phyloP scores from a whole-genome alignment of 768 basidiomycete species.

The Mrakia gelida region DNA sequence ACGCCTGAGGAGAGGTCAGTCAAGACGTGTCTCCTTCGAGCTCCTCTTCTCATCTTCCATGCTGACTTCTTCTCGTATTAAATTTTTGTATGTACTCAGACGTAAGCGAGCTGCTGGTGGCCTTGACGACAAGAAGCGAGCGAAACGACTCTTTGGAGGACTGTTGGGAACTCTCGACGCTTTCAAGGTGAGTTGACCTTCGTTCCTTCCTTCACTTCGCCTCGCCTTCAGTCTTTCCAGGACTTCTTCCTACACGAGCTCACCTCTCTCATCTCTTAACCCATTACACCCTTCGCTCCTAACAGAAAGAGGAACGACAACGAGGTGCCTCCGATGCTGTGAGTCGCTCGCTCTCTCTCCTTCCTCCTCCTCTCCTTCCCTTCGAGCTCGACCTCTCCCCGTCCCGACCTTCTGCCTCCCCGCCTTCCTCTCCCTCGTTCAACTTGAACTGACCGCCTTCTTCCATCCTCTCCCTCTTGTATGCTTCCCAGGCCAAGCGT shows the following conservation, averaged over 20 bases:
- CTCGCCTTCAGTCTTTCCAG: too few species aligned
- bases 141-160: constrained; percentile 27
- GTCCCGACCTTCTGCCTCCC: background rate
- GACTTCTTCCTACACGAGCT: too few species aligned
- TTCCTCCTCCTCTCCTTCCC: background rate
- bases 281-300: background rate
- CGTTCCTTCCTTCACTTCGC: background rate
- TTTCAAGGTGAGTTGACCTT: constrained; percentile 23
- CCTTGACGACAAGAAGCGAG: constrained; percentile 32
- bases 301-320: constrained; percentile 30
- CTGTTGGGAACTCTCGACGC: constrained; percentile 26
- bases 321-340: constrained; percentile 29
- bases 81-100: background rate
- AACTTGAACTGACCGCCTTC: background rate
- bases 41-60: background rate
- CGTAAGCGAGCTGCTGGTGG: constrained; percentile 20
- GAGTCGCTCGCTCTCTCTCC: background rate
- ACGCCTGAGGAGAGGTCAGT: background rate
- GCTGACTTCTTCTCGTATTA: background rate
- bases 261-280: background rate
- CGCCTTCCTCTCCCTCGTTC: too few species aligned
- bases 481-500: constrained; percentile 21
- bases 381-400: background rate
- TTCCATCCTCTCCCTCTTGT: background rate
- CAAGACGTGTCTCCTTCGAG: background rate